Evolutionary conservation across 148 eudicot species (phyloP), one percentile per base, ranked within the genome.

Genomic region (Mesembryanthemum crystallinum): DNA sequence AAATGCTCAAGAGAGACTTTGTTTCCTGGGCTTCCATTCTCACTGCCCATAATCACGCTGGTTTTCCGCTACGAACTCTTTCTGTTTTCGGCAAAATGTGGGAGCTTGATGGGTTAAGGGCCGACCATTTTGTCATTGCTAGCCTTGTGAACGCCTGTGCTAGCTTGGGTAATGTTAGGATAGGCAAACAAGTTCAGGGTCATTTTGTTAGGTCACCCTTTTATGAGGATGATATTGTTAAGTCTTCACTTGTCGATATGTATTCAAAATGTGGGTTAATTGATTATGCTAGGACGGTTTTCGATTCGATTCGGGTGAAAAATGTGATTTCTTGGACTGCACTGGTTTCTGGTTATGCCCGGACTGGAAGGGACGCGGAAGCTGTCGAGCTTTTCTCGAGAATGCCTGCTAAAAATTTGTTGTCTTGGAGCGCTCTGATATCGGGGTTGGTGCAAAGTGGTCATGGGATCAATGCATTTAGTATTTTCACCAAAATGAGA

Each of bases 351-450:
- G 96, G 92, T 71, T 91, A 89, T 78, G 91, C 96, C 2, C 74
- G 79, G 70, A 55, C 3, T 67, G 96, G 93, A 45, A 81, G 83
- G 77, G 87, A 85, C 47, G 9, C 4, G 24, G 87, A 86, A 52
- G 92, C 93, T 4, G 12, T 86, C 76, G 87, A 86, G 81, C 79
- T 91, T n/a, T 81, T 91, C 14, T 29, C 47, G 20, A 47, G 69
- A 49, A 87, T 89, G 89, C 82, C 83, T 64, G 76, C 29, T 54
- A 83, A 77, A 73, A 87, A 76, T 83, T 69, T 87, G 83, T 73
- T 85, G 13, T 73, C 90, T 65, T 91, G 97, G 93, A 91, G 93
- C 72, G 96, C 89, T 87, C 71, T 91, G 87, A 85, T 91, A 78
- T 87, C 91, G 23, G 96, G 96, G 63, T 83, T 91, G 78, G 85